A percentile compares a stretch with the other conserved stretches of the same genome.
phyloP scores from a whole-genome alignment of 1,284 basidiomycete species.

The Ustilago curta region DNA sequence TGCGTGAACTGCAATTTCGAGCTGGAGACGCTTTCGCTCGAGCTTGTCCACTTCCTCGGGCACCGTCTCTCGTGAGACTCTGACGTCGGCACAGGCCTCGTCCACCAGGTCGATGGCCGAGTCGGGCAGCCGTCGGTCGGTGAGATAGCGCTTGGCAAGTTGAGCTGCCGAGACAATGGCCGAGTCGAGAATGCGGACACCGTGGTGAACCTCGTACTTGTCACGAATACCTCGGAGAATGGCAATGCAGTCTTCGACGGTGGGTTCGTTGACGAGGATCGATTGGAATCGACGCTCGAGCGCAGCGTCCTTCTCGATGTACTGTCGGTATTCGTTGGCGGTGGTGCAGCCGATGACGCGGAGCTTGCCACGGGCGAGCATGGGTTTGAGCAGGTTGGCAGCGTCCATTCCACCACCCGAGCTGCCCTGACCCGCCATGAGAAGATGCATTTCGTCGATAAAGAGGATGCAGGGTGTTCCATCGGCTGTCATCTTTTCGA shows the following conservation, averaged over 20 bases:
- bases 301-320: constrained; percentile 88
- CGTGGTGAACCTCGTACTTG: constrained; percentile 75
- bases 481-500: constrained; percentile 88
- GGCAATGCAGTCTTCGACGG: constrained; percentile 88
- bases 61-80: constrained; percentile 81
- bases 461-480: constrained; percentile 90
- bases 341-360: constrained; percentile 93
- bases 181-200: constrained; percentile 84
- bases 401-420: constrained; percentile 65
- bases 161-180: constrained; percentile 91
- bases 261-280: constrained; percentile 91
- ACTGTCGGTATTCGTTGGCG: constrained; percentile 90
- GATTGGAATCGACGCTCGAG: constrained; percentile 91
- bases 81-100: constrained; percentile 72
- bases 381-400: constrained; percentile 69
- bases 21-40: constrained; percentile 89
- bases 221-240: constrained; percentile 91
- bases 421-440: constrained; percentile 65
- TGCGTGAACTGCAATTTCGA: constrained; percentile 96
- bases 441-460: constrained; percentile 80
- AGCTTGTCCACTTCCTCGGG: constrained; percentile 95
- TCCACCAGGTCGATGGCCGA: constrained; percentile 70
- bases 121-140: constrained; percentile 69
- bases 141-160: constrained; percentile 91
- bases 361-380: constrained; percentile 83